Percentiles rank a stretch among this genome's conserved stretches.
Conservation (phyloP, 768 basidiomycete genomes). For the Mycena amicta region DNA sequence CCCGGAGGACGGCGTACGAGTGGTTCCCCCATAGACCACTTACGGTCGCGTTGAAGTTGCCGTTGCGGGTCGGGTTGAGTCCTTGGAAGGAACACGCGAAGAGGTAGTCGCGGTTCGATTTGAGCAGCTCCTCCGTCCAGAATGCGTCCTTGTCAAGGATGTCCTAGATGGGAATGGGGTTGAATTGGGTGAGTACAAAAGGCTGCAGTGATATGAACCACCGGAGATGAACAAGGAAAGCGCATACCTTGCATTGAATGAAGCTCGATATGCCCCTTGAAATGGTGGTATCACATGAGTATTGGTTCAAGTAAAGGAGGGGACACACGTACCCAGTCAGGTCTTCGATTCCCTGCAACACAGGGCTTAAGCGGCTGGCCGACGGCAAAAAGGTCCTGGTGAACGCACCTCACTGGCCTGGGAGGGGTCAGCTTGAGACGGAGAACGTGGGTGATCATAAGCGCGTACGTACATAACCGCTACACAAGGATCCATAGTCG, state of each 20-base stretch:
- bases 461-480: constrained; percentile 28
- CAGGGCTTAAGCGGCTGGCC: neutral
- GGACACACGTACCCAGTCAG: constrained; percentile 16
- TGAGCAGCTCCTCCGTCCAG: constrained; percentile 32
- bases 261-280: constrained; percentile 20
- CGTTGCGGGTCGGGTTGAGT: constrained; percentile 16
- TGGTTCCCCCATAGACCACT: constrained; percentile 24
- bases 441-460: no score
- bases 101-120: constrained; percentile 31
- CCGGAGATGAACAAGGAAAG: neutral
- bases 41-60: constrained; percentile 16
- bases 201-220: neutral
- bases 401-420: constrained; percentile 32
- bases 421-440: constrained; percentile 15
- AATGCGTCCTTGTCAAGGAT: constrained; percentile 34
- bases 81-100: constrained; percentile 31
- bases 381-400: neutral
- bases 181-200: neutral
- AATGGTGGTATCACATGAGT: neutral
- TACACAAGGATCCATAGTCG: constrained; percentile 31
- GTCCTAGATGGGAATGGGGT: constrained; percentile 22
- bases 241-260: constrained; percentile 17
- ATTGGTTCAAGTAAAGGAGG: no score
- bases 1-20: constrained; percentile 33
- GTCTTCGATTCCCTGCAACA: constrained; percentile 14